phyloP scores from a whole-genome alignment of 768 basidiomycete species.

The Thelephora aurantiotincta region DNA sequence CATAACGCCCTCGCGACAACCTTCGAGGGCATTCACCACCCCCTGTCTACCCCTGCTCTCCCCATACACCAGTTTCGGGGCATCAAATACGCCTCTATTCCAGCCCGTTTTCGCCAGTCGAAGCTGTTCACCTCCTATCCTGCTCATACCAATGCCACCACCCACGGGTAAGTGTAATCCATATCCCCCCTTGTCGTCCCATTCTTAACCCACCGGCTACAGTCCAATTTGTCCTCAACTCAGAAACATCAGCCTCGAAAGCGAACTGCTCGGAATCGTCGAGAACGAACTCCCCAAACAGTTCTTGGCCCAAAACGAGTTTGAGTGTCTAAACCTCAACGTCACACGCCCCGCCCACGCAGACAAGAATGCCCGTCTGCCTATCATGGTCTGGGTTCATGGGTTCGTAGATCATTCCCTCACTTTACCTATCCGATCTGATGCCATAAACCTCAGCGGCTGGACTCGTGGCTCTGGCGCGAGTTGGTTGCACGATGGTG shows the following conservation, averaged over 20 bases:
- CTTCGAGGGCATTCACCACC: slow-evolving; percentile 52
- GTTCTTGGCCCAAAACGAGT: slow-evolving; percentile 50
- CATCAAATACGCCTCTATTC: slow-evolving; percentile 63
- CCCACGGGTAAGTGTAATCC: slow-evolving; percentile 39
- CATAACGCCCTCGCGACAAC: slow-evolving; percentile 46
- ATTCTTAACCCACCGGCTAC: neutral
- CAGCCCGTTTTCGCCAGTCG: slow-evolving; percentile 67
- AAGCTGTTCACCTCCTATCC: slow-evolving; percentile 44
- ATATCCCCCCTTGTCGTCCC: neutral
- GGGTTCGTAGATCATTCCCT: slow-evolving; percentile 33
- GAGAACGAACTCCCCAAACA: slow-evolving; percentile 40
- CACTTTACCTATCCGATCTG: slow-evolving; percentile 1
- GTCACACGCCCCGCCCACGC: slow-evolving; percentile 60
- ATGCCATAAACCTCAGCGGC: slow-evolving; percentile 30
- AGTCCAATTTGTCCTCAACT: slow-evolving; percentile 71
- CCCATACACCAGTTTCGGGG: slow-evolving; percentile 63
- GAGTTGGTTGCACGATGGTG: slow-evolving; percentile 67
- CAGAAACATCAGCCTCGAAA: slow-evolving; percentile 34
- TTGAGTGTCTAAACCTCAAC: slow-evolving; percentile 69
- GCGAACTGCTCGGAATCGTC: slow-evolving; percentile 45
- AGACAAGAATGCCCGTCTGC: slow-evolving; percentile 35
- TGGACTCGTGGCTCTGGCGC: slow-evolving; percentile 62
- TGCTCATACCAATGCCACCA: slow-evolving; percentile 43
- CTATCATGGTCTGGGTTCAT: slow-evolving; percentile 82
- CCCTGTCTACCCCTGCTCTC: slow-evolving; percentile 36